Percentiles rank a stretch among this genome's conserved stretches.
phyloP scores from a whole-genome alignment of 2,329 filamentous ascomycete species.

The Rhinocladiella similis region DNA sequence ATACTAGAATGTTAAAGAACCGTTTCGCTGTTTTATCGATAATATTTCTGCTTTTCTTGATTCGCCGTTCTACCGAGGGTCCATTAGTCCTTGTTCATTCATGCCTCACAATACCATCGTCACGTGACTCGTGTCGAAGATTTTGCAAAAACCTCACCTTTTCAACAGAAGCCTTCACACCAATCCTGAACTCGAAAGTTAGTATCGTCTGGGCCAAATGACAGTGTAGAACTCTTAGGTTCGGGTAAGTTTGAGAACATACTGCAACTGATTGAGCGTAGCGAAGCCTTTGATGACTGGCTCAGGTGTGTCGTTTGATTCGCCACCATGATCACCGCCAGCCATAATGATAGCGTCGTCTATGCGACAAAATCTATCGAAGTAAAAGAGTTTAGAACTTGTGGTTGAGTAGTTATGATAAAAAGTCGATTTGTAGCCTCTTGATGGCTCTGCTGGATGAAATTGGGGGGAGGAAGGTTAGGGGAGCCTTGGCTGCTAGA shows the following conservation, averaged over 20 bases:
- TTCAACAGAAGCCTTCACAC: slow-evolving; percentile 66
- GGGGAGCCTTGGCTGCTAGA: background rate
- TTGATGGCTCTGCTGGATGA: background rate
- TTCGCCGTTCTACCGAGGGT: slow-evolving; percentile 65
- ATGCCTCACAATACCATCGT: background rate
- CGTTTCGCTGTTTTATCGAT: slow-evolving; percentile 89
- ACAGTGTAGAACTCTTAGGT: background rate
- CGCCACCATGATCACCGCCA: slow-evolving; percentile 55
- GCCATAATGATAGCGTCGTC: slow-evolving; percentile 46
- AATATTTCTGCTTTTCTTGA: slow-evolving; percentile 91
- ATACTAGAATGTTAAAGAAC: slow-evolving; percentile 79
- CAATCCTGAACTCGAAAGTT: slow-evolving; percentile 52
- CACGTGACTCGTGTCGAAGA: slow-evolving; percentile 22
- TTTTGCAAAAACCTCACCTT: slow-evolving; percentile 53
- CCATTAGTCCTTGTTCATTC: background rate
- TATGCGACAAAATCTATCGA: slow-evolving; percentile 18
- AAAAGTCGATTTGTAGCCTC: background rate
- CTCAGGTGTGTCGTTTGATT: slow-evolving; percentile 56
- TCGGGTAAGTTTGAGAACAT: slow-evolving; percentile 38
- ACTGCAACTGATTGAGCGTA: slow-evolving; percentile 80
- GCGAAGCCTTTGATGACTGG: slow-evolving; percentile 75
- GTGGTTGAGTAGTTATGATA: slow-evolving; percentile 9
- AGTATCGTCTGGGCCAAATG: slow-evolving; percentile 30
- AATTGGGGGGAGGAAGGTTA: slow-evolving; percentile 1
- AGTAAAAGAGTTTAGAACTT: slow-evolving; percentile 7